Evolutionary conservation across 2,329 filamentous ascomycete genomes (phyloP).

Genomic region (Ascochyta koolunga): DNA sequence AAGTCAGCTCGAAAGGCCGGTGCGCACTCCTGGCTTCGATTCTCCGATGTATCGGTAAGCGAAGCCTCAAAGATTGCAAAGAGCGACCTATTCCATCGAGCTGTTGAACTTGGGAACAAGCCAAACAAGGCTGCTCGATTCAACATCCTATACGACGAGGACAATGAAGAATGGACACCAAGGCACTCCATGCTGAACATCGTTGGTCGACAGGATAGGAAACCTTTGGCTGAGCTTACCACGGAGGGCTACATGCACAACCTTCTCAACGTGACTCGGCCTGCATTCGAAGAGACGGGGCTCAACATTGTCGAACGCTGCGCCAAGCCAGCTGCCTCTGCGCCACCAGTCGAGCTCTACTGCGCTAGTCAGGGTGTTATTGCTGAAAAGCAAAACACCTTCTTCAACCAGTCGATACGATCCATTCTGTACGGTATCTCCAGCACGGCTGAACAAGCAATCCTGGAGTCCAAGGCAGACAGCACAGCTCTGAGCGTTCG

Average conservation of each 20-base stretch:
- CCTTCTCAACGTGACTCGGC: slow-evolving; percentile 78
- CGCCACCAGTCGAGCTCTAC: slow-evolving; percentile 82
- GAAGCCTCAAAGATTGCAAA: slow-evolving; percentile 76
- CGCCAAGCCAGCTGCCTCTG: slow-evolving; percentile 76
- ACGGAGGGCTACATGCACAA: slow-evolving; percentile 73
- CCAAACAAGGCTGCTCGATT: slow-evolving; percentile 68
- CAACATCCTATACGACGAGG: slow-evolving; percentile 69
- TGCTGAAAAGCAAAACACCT: slow-evolving; percentile 70
- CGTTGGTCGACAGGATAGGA: slow-evolving; percentile 69
- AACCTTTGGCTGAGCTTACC: slow-evolving; percentile 71
- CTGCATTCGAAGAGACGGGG: slow-evolving; percentile 70
- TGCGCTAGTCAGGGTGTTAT: slow-evolving; percentile 71
- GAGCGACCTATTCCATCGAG: slow-evolving; percentile 74
- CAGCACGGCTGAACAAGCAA: slow-evolving; percentile 69
- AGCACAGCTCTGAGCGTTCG: slow-evolving; percentile 66
- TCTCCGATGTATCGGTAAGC: slow-evolving; percentile 75
- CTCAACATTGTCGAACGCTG: slow-evolving; percentile 81
- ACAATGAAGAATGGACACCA: slow-evolving; percentile 71
- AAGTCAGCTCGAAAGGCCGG: slow-evolving; percentile 65
- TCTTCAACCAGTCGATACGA: slow-evolving; percentile 82
- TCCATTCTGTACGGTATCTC: slow-evolving; percentile 73
- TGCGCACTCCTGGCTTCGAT: slow-evolving; percentile 88
- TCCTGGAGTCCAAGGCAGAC: slow-evolving; percentile 76
- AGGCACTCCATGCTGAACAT: slow-evolving; percentile 84
- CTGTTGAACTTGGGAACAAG: slow-evolving; percentile 62